Conservation (phyloP, 345 rosid species). For the Jatropha curcas region DNA sequence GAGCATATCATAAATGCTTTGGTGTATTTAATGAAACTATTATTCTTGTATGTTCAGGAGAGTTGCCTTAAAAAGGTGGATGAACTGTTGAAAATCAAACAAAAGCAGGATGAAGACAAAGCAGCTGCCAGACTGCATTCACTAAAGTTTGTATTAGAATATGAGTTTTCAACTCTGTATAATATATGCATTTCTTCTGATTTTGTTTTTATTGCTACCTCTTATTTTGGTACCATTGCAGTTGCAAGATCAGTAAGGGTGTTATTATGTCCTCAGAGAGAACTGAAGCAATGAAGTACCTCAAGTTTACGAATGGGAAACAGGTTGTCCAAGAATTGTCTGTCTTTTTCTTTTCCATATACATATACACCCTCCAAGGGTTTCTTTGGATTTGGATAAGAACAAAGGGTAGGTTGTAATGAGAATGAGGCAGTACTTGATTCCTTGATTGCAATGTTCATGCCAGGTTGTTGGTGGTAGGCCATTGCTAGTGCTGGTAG, state of each 20-base stretch:
- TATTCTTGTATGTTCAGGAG: constrained; percentile 39
- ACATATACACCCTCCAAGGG: no score
- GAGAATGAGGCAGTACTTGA: background rate
- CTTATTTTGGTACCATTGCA: constrained; percentile 31
- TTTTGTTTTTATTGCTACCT: constrained; percentile 15
- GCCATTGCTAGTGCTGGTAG: background rate
- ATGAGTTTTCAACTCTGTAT: background rate
- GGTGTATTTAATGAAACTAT: constrained; percentile 9
- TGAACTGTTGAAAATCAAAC: constrained; percentile 62
- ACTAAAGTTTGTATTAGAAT: constrained; percentile 49
- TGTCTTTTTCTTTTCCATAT: background rate
- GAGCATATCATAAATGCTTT: background rate
- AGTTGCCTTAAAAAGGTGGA: constrained; percentile 53
- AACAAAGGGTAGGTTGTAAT: background rate
- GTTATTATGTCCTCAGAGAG: constrained; percentile 34
- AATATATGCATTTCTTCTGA: background rate
- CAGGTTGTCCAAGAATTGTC: constrained; percentile 35
- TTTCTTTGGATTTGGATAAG: background rate
- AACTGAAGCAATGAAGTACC: constrained; percentile 52
- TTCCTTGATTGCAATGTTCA: background rate
- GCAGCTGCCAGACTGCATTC: constrained; percentile 62
- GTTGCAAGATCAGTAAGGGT: constrained; percentile 36
- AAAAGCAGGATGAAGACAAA: constrained; percentile 81
- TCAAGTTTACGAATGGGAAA: constrained; percentile 46
- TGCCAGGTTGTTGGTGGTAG: background rate